Conservation (phyloP, 129 eudicot species). For the Silybum marianum region DNA sequence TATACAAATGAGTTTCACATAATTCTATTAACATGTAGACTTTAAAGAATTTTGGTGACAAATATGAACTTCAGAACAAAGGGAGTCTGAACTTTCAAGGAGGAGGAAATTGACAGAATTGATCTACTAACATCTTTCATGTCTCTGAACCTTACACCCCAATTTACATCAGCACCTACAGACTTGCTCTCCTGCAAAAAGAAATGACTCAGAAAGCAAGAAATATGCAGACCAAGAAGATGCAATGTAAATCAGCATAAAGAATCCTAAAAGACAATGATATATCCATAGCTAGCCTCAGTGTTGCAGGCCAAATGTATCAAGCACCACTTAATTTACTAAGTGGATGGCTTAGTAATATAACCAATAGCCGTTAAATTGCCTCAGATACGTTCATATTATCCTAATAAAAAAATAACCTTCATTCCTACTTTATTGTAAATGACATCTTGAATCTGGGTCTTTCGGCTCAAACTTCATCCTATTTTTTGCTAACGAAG, state of each 20-base stretch:
- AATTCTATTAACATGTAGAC: background rate
- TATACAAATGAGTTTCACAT: too few species aligned
- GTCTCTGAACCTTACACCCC: constrained; percentile 94
- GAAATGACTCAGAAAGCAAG: background rate
- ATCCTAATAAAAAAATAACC: background rate
- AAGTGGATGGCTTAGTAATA: too few species aligned
- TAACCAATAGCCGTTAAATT: background rate
- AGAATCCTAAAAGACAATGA: too few species aligned
- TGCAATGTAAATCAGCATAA: background rate
- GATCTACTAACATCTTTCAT: constrained; percentile 61
- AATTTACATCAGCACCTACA: constrained; percentile 93
- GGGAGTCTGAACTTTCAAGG: background rate
- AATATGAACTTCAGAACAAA: background rate
- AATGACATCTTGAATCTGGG: background rate
- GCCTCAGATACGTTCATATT: too few species aligned
- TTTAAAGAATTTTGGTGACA: background rate
- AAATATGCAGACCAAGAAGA: background rate
- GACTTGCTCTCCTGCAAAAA: constrained; percentile 81
- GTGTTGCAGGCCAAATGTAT: too few species aligned
- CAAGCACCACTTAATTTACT: too few species aligned
- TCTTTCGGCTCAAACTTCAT: background rate
- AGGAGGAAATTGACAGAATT: background rate
- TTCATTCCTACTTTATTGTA: background rate
- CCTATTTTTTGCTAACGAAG: background rate
- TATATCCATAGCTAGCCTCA: too few species aligned